Evolutionary conservation across 257 asterid genomes (phyloP).

Genomic region (Fraxinus quadrangulata): DNA sequence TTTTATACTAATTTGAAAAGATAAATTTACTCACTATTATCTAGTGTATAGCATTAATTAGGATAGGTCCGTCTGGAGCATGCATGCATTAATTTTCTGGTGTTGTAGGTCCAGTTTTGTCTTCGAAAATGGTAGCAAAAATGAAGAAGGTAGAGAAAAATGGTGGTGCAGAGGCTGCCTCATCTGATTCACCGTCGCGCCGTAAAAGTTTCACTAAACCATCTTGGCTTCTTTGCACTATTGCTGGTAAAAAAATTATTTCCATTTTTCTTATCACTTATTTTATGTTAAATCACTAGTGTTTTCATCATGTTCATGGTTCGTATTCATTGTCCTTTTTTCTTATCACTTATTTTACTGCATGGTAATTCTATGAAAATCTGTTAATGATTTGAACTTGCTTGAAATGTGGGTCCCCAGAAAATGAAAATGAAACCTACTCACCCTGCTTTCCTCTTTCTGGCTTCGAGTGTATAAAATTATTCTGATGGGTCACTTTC

Average conservation of each 20-base stretch:
- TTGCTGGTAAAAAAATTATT: conserved; percentile 37
- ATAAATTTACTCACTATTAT: no score
- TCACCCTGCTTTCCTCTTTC: not conserved
- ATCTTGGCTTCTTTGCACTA: conserved; percentile 48
- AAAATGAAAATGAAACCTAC: not conserved
- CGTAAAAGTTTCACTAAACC: conserved; percentile 28
- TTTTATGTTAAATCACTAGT: not conserved
- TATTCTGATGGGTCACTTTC: conserved; percentile 26
- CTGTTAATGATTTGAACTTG: no score
- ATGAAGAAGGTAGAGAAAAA: conserved; percentile 19
- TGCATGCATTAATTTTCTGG: conserved; percentile 5
- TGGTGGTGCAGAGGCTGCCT: no score
- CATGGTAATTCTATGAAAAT: not conserved
- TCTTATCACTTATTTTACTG: not conserved
- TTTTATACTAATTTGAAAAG: no score
- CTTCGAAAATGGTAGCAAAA: conserved; percentile 8
- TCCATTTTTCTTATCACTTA: not conserved
- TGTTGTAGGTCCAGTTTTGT: not conserved
- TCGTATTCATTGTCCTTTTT: no score
- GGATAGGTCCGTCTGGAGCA: not conserved
- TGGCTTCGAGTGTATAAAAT: not conserved
- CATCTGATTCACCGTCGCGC: no score
- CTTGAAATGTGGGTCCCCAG: not conserved
- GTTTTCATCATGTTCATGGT: no score
- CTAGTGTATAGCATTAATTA: not conserved